Conservation (phyloP, 805 yeast species). For the Starmerella floricola region DNA sequence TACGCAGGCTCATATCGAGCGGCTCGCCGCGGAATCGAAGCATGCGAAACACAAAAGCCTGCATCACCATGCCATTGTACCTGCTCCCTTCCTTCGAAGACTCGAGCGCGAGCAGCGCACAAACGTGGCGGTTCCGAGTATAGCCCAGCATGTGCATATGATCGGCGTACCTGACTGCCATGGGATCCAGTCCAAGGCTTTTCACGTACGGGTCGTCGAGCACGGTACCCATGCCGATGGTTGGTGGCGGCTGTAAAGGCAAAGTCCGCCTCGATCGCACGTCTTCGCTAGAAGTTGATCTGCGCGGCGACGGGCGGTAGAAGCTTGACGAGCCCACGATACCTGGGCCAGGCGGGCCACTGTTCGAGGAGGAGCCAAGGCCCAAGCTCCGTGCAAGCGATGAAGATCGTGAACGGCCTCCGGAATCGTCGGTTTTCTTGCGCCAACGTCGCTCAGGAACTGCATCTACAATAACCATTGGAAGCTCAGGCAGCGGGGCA, state of each 20-base stretch:
- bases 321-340: background rate
- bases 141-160: slow-evolving; percentile 13
- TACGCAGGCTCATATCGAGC: slow-evolving; percentile 52
- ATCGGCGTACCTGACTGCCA: slow-evolving; percentile 19
- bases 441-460: background rate
- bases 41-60: slow-evolving; percentile 23
- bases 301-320: slow-evolving; percentile 3
- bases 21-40: slow-evolving; percentile 47
- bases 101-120: slow-evolving; percentile 19
- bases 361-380: background rate
- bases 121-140: slow-evolving; percentile 17
- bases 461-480: background rate
- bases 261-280: slow-evolving; percentile 5
- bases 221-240: slow-evolving; percentile 10
- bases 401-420: slow-evolving; percentile 4
- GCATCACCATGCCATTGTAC: slow-evolving; percentile 19
- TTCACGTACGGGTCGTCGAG: slow-evolving; percentile 10
- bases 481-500: background rate
- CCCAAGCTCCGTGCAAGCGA: slow-evolving; percentile 1
- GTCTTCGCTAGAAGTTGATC: slow-evolving; percentile 10
- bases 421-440: background rate
- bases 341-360: too few species aligned
- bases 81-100: slow-evolving; percentile 3
- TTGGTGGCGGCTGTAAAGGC: slow-evolving; percentile 20
- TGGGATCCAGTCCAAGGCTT: slow-evolving; percentile 12